Conservation (phyloP, 2,329 filamentous ascomycete genomes). For the Colletotrichum filicis region DNA sequence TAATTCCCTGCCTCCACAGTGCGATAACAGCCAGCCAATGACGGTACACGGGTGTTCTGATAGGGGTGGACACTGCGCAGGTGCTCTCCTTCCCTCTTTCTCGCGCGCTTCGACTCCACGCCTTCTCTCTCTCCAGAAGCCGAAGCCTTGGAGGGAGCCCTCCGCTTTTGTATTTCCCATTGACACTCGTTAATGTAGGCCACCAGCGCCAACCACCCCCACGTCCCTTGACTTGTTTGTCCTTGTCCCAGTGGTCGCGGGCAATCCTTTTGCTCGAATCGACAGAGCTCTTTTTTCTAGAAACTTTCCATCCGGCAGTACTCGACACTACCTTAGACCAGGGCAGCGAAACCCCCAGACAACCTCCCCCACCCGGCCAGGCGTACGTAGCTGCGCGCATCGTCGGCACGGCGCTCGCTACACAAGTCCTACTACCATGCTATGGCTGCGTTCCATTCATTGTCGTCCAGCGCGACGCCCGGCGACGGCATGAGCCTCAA, state of each 20-base stretch:
- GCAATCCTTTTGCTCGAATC: slow-evolving; percentile 4
- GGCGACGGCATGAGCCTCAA: slow-evolving; percentile 60
- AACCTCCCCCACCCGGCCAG: background rate
- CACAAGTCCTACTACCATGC: slow-evolving; percentile 52
- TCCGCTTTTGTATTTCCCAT: slow-evolving; percentile 30
- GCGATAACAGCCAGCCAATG: slow-evolving; percentile 25
- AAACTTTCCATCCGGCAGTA: background rate
- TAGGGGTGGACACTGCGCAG: slow-evolving; percentile 24
- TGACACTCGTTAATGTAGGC: slow-evolving; percentile 16
- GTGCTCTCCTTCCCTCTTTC: background rate
- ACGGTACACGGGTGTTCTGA: slow-evolving; percentile 19
- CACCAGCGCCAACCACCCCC: background rate
- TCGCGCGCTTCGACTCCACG: slow-evolving; percentile 12
- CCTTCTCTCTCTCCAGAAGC: background rate
- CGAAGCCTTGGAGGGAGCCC: slow-evolving; percentile 3
- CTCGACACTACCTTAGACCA: background rate
- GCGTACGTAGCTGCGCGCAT: slow-evolving; percentile 13
- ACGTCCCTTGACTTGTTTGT: slow-evolving; percentile 8
- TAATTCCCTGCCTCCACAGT: slow-evolving; percentile 24
- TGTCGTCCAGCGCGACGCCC: slow-evolving; percentile 57
- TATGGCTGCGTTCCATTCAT: slow-evolving; percentile 69
- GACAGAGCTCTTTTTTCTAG: background rate
- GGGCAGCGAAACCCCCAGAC: background rate
- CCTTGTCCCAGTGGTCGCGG: background rate
- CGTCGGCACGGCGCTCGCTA: slow-evolving; percentile 37